phyloP scores from a whole-genome alignment of 768 basidiomycete species.

The Trichaptum fuscoviolaceum region DNA sequence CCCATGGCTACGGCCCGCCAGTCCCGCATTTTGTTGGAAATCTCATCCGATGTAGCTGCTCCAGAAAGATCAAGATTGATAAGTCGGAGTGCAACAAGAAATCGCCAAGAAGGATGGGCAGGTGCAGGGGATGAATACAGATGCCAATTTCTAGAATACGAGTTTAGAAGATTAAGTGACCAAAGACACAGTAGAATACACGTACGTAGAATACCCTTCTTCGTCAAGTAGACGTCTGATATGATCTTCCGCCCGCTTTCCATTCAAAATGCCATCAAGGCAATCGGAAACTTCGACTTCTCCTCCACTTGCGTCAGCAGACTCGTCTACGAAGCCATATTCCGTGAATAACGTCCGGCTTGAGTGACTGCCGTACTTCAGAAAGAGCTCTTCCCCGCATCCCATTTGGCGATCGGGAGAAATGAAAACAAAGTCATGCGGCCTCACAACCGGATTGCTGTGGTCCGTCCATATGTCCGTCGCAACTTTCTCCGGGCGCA shows the following conservation, averaged over 20 bases:
- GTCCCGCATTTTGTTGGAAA: conserved; percentile 28
- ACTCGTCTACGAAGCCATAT: conserved; percentile 74
- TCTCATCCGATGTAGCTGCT: conserved; percentile 15
- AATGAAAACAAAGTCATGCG: conserved; percentile 43
- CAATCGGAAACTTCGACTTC: background rate
- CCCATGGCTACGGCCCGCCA: conserved; percentile 57
- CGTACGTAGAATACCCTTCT: background rate
- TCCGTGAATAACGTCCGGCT: conserved; percentile 79
- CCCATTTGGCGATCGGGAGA: conserved; percentile 40
- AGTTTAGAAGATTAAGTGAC: background rate
- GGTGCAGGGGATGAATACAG: conserved; percentile 55
- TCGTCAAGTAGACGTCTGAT: background rate
- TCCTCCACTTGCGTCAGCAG: conserved; percentile 5
- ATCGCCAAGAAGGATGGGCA: conserved; percentile 74
- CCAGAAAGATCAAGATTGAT: conserved; percentile 41
- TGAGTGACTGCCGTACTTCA: conserved; percentile 77
- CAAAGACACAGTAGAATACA: background rate
- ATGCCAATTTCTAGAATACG: conserved; percentile 49
- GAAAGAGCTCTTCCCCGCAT: conserved; percentile 59
- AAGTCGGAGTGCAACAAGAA: conserved; percentile 68
- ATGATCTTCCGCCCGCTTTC: background rate
- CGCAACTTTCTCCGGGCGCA: conserved; percentile 35
- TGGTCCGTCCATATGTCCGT: conserved; percentile 31
- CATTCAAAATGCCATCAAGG: background rate
- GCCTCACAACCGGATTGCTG: background rate